Base-by-base conservation (phyloP, 306 rosid species). In the Castanospermum australe region DNA sequence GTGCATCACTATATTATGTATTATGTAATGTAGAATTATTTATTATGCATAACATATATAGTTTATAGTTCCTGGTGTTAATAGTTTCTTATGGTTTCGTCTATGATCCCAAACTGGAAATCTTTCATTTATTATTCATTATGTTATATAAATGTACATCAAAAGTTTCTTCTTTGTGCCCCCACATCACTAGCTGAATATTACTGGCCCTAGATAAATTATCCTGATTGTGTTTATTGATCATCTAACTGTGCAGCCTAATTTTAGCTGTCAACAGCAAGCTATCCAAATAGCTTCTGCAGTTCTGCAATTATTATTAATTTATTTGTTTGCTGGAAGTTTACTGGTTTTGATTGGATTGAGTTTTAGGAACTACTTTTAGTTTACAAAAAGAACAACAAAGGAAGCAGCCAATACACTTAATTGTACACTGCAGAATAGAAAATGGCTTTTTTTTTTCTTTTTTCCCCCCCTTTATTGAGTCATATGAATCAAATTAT, bases 391-490 rank as follows among this genome's bases (percentile, higher is more conserved):
- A 14, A 25, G 7, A 22, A 67, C 50, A 5, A 69, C 17, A 30
- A 47, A 67, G 17, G 75, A 70, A 15, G 51, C 21, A 21, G 17
- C n/a, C 30, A n/a, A 22, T 42, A n/a, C 20, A 7, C 55, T 73
- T 69, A 60, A 47, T 50, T 36, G 15, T 32, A 44, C 15, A 9
- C 62, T 60, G 8, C 14, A 22, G 28, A n/a, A 5, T 32, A 30
- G n/a, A 28, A 6, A n/a, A 47, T 32, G 59, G 17, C 33, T 52
- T 15, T 21, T 33, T 71, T 18, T 52, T 28, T 28, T 28, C 32
- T 28, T 38, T 77, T 48, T 73, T 32, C n/a, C n/a, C n/a, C n/a
- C n/a, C n/a, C 75, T 67, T 72, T 54, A 85, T 78, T 6, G 35
- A 52, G 54, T 85, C 79, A 68, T 39, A 62, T 5, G 33, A 36